Evolutionary conservation across 192 early-diverging fungal genomes (phyloP), one percentile per base, ranked within the genome.

Genomic region (Rhizophlyctis rosea): DNA sequence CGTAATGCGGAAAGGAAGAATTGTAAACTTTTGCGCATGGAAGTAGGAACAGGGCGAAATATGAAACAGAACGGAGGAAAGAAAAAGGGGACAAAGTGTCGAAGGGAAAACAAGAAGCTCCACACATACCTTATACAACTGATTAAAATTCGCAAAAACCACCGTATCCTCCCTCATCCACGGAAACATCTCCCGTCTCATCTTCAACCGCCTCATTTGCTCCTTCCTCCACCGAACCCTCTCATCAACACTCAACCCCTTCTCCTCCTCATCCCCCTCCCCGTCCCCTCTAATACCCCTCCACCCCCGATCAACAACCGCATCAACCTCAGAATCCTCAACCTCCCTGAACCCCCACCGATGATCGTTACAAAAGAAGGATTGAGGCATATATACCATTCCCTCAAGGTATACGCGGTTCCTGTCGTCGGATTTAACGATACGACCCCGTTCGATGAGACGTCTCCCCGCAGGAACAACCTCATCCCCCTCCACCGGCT

Each of bases 121-220:
- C 27, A 59, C 7, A 56, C 61, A 23, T 66, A 87, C 75, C 71
- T 97, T 97, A 79, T 97, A 97, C 7, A 94, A 78, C 79, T 97
- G 94, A 73, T 97, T 97, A 67, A 97, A 95, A 74, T 93, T 94
- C 55, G 94, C 93, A 86, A 90, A 94, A 53, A 97, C 94, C 21
- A 93, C 86, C 21, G 83, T 84, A 71, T 92, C 86, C 67, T 94
- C 91, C 21, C 79, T 70, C 39, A 95, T 54, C 36, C 80, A 73
- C 29, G 94, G 93, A 55, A 97, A 97, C 30, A 94, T 65, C 66
- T 92, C 87, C 49, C 78, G 79, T 29, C 94, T 86, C 90, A 94
- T 93, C 51, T 84, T 79, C 78, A 88, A 87, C 34, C 94, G 81
- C 57, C 79, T 74, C 31, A 88, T 78, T 70, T 93, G 86, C 68